Evolutionary conservation across 176 grass and related monocot genomes (phyloP), one percentile per base, ranked within the genome.

Genomic region (Olyra latifolia): DNA sequence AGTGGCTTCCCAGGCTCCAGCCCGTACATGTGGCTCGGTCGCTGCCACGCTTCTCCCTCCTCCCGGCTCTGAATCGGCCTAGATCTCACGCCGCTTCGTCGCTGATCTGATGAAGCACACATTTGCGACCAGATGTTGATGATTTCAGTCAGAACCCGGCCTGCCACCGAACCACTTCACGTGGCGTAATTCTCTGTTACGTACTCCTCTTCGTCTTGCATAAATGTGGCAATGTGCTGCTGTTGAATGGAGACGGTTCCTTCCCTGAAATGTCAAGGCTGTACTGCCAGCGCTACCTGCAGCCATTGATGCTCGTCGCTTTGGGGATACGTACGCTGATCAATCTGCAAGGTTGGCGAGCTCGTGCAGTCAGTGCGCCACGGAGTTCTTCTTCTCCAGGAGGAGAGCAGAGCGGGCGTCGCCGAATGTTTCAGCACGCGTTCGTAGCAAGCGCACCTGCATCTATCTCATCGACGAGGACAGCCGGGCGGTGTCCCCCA

Each of bases 381-480:
- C 38, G 69, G 35, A 42, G 16, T 55, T 45, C n/a, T 57, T 29
- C 48, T n/a, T 22, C 8, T 80, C 8, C n/a, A n/a, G n/a, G n/a
- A n/a, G n/a, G n/a, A n/a, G n/a, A n/a, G 3, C 32, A 24, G 35
- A 49, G 59, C 14, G 44, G 2, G 38, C n/a, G 22, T 2, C 17
- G 8, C 1, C n/a, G n/a, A 42, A 56, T 56, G 49, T 80, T 45
- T 58, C n/a, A 80, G 4, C 79, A 70, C 7, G 13, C 5, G 39
- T 46, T 16, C n/a, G 38, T 71, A 41, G 9, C 45, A 32, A 35
- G 5, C 32, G 2, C 32, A 59, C 41, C 52, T 59, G 40, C 55
- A 27, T 62, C 40, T 59, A 27, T 62, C 53, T 58, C 19, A 63
- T n/a, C 53, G 67, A 72, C 65, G 50, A 4, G 65, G 74, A 85